Evolutionary conservation across 805 yeast species (phyloP).

Genomic region (Ogataea parapolymorpha): DNA sequence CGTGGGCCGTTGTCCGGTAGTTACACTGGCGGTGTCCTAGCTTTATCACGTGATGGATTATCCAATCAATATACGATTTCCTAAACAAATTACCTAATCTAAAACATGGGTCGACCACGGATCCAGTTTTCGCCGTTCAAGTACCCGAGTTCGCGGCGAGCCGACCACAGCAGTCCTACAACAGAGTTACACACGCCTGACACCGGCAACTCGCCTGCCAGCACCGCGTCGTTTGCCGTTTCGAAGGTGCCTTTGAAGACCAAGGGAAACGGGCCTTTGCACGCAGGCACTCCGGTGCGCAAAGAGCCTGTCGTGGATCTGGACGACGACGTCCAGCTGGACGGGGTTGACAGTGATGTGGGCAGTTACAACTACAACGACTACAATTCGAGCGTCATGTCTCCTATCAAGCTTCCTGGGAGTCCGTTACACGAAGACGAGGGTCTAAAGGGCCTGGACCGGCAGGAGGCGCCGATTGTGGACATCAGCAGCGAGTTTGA

Average conservation of each 20-base stretch:
- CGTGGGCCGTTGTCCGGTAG: too few relatives aligned
- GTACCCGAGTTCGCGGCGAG: slow-evolving; percentile 13
- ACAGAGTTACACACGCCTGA: neutral
- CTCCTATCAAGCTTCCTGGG: slow-evolving; percentile 16
- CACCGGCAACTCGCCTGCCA: neutral
- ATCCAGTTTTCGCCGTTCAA: slow-evolving; percentile 23
- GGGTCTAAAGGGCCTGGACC: neutral
- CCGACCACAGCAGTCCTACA: neutral
- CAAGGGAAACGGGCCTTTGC: slow-evolving; percentile 13
- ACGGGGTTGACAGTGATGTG: slow-evolving; percentile 11
- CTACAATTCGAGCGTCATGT: slow-evolving; percentile 19
- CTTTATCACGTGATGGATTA: too few relatives aligned
- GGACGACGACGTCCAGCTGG: slow-evolving; percentile 17
- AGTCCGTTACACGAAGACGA: slow-evolving; percentile 4
- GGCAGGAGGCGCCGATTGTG: neutral
- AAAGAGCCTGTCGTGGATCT: neutral
- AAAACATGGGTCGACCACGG: slow-evolving; percentile 19
- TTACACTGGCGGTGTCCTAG: too few relatives aligned
- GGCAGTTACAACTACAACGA: slow-evolving; percentile 18
- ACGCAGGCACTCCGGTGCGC: slow-evolving; percentile 17
- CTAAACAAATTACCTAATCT: slow-evolving; percentile 5
- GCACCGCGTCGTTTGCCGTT: slow-evolving; percentile 1
- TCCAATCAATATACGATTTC: neutral
- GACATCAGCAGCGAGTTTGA: slow-evolving; percentile 21
- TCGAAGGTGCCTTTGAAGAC: slow-evolving; percentile 11